These are phyloP conservation scores for Manihot esculenta DNA, from an alignment of 441 rosid species.

Conservation along the genomic window DNA sequence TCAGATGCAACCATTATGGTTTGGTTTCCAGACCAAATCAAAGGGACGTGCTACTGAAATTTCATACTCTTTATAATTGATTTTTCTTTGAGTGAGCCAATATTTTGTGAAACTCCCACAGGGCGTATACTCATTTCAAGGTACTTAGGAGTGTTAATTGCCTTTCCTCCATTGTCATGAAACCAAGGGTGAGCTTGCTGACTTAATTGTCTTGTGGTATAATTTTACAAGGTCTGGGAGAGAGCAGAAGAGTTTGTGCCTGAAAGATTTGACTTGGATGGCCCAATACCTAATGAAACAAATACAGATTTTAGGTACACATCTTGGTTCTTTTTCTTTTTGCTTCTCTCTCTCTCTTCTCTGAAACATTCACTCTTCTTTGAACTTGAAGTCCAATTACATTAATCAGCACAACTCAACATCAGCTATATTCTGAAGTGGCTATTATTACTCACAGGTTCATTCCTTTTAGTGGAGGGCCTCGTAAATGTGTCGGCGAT, in stretches of 20 bases:
- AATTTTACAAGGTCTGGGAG: conserved; percentile 76
- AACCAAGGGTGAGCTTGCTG: background rate
- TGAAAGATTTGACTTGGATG: conserved; percentile 71
- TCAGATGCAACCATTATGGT: background rate
- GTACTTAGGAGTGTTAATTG: background rate
- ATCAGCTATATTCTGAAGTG: conserved; percentile 10
- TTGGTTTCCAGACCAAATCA: background rate
- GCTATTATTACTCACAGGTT: conserved; percentile 40
- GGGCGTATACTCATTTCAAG: background rate
- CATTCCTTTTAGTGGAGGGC: conserved; percentile 94
- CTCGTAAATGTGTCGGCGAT: conserved; percentile 93
- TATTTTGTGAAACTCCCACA: too few species aligned
- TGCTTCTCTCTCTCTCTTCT: background rate
- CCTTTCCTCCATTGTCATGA: conserved; percentile 7
- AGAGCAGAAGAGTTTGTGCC: conserved; percentile 86
- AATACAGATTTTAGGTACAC: conserved; percentile 83
- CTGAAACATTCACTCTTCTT: background rate
- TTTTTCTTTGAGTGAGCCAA: background rate
- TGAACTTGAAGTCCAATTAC: background rate
- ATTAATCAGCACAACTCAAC: background rate
- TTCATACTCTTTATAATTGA: background rate
- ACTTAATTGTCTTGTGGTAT: conserved; percentile 10
- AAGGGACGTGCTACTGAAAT: background rate
- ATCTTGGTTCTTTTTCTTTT: conserved; percentile 6
- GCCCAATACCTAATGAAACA: conserved; percentile 81